A percentile compares a stretch with the other conserved stretches of the same genome.
phyloP scores from a whole-genome alignment of 2,329 filamentous ascomycete genomes.

The Harringtonia aguacate region DNA sequence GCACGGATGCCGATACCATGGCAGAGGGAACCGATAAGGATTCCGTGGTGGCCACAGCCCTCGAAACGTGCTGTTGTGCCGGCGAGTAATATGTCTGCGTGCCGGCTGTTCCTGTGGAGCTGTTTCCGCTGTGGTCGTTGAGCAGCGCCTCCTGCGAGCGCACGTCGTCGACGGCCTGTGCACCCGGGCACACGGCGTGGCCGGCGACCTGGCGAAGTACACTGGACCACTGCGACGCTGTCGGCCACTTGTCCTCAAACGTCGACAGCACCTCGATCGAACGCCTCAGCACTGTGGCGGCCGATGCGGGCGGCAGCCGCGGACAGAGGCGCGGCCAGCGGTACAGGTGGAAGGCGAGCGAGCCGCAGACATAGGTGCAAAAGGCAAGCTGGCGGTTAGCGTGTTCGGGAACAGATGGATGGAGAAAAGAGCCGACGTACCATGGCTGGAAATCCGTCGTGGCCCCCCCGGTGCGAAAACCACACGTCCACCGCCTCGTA shows the following conservation, averaged over 20 bases:
- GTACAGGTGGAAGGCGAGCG: conserved; percentile 15
- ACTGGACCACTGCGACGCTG: conserved; percentile 2
- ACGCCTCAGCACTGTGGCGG: not conserved
- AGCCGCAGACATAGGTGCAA: conserved; percentile 28
- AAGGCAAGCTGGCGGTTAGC: conserved; percentile 25
- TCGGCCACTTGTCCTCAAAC: conserved; percentile 4
- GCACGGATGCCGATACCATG: too few species aligned
- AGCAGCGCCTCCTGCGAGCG: conserved; percentile 2
- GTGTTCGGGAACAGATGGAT: conserved; percentile 7
- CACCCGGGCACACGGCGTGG: not conserved
- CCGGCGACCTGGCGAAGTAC: conserved; percentile 2
- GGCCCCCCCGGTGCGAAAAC: too few species aligned
- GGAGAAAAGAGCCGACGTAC: conserved; percentile 15
- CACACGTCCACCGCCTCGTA: too few species aligned
- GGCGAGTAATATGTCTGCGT: too few species aligned
- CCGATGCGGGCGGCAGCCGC: conserved; percentile 3
- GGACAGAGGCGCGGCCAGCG: conserved; percentile 10
- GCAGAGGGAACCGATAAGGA: too few species aligned
- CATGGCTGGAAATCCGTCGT: conserved; percentile 6
- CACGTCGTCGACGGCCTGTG: conserved; percentile 2
- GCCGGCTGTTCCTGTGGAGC: not conserved
- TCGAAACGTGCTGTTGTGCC: too few species aligned
- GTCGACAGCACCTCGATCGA: conserved; percentile 2
- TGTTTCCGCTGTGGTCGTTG: not conserved
- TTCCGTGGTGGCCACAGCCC: too few species aligned